Conservation (phyloP, 441 rosid species). For the Populus trichocarpa region DNA sequence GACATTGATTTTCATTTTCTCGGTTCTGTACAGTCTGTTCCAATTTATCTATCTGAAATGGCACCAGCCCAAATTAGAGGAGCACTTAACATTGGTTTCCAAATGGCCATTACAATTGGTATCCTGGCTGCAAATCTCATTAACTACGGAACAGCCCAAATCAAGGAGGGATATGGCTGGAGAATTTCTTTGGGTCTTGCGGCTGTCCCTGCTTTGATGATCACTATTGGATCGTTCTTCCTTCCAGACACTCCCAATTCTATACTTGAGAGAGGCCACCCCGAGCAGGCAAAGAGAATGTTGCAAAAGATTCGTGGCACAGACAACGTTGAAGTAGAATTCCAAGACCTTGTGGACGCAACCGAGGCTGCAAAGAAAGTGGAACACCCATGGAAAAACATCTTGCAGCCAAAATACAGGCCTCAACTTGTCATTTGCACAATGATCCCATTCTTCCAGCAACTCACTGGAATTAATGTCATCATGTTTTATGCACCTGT, state of each 20-base stretch:
- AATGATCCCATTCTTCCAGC: no score
- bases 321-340: constrained; percentile 27
- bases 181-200: constrained; percentile 39
- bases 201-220: constrained; percentile 36
- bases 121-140: constrained; percentile 33
- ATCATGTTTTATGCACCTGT: constrained; percentile 60
- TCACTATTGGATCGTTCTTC: constrained; percentile 26
- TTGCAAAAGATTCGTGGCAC: constrained; percentile 28
- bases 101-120: constrained; percentile 4
- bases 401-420: no score
- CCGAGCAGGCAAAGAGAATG: constrained; percentile 29
- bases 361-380: constrained; percentile 46
- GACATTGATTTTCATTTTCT: neutral
- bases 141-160: constrained; percentile 31
- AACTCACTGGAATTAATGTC: no score
- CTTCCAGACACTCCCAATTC: constrained; percentile 7
- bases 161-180: constrained; percentile 33
- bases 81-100: constrained; percentile 40
- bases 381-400: no score
- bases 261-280: constrained; percentile 1
- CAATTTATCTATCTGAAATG: constrained; percentile 45
- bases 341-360: constrained; percentile 48
- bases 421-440: no score
- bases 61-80: constrained; percentile 40
- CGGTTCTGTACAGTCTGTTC: constrained; percentile 31